A percentile compares a stretch with the other conserved stretches of the same genome.
Evolutionary conservation across 2,329 filamentous ascomycete species (phyloP).

Genomic region (Colletotrichum sp.): DNA sequence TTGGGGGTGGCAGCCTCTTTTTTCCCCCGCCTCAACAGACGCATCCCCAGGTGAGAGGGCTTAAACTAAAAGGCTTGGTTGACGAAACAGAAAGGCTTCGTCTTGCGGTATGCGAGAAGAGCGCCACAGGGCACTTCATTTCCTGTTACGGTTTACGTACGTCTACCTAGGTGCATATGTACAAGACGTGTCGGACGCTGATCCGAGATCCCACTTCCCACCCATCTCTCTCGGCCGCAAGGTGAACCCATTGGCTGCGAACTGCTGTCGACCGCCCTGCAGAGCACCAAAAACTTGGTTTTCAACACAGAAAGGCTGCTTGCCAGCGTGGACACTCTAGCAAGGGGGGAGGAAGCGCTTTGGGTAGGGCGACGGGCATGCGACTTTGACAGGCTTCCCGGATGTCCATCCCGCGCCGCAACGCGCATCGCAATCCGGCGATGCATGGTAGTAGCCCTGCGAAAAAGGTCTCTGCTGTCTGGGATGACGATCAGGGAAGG

Average conservation of each 20-base stretch:
- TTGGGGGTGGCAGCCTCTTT: neutral
- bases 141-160: neutral
- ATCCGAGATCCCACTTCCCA: neutral
- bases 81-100: neutral
- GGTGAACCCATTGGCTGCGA: neutral
- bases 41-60: neutral
- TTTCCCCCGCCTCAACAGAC: neutral
- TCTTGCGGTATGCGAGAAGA: neutral
- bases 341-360: neutral
- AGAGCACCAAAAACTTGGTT: neutral
- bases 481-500: neutral
- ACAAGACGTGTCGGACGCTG: neutral
- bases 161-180: neutral
- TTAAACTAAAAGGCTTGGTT: neutral
- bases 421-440: neutral
- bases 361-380: neutral
- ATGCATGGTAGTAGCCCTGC: neutral
- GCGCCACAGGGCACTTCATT: neutral
- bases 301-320: neutral
- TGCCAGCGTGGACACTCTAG: neutral
- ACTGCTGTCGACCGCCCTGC: neutral
- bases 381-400: conserved; percentile 13
- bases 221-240: conserved; percentile 5
- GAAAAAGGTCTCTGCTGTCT: neutral
- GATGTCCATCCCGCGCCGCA: neutral